Conservation (phyloP, 257 asterid genomes). For the Linderniella brevidens region DNA sequence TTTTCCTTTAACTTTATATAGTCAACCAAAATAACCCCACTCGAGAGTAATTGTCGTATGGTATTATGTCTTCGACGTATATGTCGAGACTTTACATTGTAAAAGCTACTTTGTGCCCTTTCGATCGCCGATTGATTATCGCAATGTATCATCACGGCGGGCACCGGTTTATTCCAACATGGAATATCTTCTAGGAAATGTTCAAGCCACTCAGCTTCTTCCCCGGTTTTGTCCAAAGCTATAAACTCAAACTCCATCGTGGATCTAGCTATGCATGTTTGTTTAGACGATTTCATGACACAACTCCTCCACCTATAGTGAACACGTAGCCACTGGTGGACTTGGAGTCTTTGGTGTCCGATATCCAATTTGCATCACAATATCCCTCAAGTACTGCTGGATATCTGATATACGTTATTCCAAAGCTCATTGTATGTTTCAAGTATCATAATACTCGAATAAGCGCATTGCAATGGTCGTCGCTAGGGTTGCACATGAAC, state of each 20-base stretch:
- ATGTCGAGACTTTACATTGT: background rate
- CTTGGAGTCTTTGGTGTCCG: background rate
- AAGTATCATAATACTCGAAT: too few species aligned
- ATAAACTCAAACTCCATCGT: background rate
- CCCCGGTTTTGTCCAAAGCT: slow-evolving; percentile 3
- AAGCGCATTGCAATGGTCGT: too few species aligned
- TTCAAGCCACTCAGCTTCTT: background rate
- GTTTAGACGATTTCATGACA: background rate
- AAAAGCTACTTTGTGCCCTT: background rate
- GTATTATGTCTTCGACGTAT: background rate
- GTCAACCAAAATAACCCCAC: background rate
- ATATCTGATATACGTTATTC: background rate
- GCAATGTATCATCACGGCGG: background rate
- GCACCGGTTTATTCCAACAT: background rate
- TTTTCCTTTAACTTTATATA: background rate
- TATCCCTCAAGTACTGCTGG: background rate
- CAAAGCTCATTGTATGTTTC: too few species aligned
- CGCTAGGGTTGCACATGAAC: too few species aligned
- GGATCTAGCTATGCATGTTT: slow-evolving; percentile 5
- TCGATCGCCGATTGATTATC: background rate
- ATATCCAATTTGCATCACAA: background rate
- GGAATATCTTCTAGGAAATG: background rate
- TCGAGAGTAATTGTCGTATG: background rate
- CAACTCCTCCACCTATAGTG: background rate
- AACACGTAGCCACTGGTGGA: too few species aligned